Evolutionary conservation across 306 rosid genomes (phyloP), one percentile per base, ranked within the genome.

Genomic region (Pyrus betulifolia): DNA sequence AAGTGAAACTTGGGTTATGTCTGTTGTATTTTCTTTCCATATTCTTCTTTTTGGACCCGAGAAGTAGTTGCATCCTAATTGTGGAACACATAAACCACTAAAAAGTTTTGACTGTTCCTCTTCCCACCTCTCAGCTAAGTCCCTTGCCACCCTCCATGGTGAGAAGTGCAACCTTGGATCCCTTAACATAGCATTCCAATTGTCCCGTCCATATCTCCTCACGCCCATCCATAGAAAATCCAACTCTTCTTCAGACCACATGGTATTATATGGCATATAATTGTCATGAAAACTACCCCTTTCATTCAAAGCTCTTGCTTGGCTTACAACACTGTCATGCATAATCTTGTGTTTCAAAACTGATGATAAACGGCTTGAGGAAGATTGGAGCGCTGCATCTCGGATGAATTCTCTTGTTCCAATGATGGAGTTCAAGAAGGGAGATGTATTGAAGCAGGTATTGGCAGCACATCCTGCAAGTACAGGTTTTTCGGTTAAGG

Each of bases 141-240:
- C 96, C 77, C 82, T 73, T 40, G 88, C 87, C 65, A 14, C 71
- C 83, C 84, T 86, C 71, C 83, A 69, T 63, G 88, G 76, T 18
- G 87, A 86, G 79, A 90, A 90, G 67, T 77, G 85, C 78, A 90
- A 72, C 74, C 86, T 85, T 23, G 88, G 91, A 80, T 90, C 96
- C 82, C 83, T 86, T 61, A 90, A 71, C 85, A 90, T 88, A 38
- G 91, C 88, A 71, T 78, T 85, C 96, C 92, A 90, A 75, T 88
- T 88, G 70, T 84, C 88, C 85, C 81, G 76, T 70, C 92, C 89
- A 62, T 86, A 85, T 80, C 91, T 88, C 76, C 96, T 88, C 74
- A 90, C 88, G 68, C 96, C 96, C 69, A 90, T 84, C 96, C 96
- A 90, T 19, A 88, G 84, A 82, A 64, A 86, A 86, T 90, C 96